A percentile compares a stretch with the other conserved stretches of the same genome.
phyloP scores from a whole-genome alignment of 805 yeast genomes.

The Yarrowia sp. region DNA sequence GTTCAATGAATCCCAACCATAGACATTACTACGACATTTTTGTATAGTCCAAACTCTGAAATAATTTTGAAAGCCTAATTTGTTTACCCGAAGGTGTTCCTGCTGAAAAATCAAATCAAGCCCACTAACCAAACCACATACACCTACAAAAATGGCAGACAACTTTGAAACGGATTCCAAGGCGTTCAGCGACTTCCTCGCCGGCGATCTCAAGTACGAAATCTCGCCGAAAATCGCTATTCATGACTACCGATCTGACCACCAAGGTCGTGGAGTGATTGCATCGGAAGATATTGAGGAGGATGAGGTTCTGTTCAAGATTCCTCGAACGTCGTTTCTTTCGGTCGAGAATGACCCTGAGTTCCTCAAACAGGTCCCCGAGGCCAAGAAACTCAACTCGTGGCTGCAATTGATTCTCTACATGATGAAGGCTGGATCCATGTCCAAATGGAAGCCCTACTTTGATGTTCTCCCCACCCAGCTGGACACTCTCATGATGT shows the following conservation, averaged over 20 bases:
- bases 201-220: constrained; percentile 32
- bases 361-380: constrained; percentile 31
- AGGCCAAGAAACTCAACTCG: constrained; percentile 38
- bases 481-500: constrained; percentile 72
- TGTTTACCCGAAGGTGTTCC: background rate
- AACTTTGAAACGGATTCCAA: constrained; percentile 39
- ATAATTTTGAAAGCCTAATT: background rate
- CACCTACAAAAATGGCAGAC: background rate
- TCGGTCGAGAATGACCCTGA: constrained; percentile 55
- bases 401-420: constrained; percentile 79
- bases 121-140: background rate
- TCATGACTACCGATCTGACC: constrained; percentile 52
- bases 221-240: constrained; percentile 58
- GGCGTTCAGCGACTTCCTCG: constrained; percentile 42
- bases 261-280: constrained; percentile 76
- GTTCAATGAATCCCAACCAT: no score
- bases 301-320: constrained; percentile 64
- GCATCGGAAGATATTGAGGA: constrained; percentile 58
- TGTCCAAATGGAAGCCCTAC: constrained; percentile 66
- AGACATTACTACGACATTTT: background rate
- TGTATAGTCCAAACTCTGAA: background rate
- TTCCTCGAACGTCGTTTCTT: constrained; percentile 59
- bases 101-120: background rate
- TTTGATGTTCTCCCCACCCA: constrained; percentile 62
- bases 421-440: constrained; percentile 57